A percentile compares a stretch with the other conserved stretches of the same genome.
phyloP scores from a whole-genome alignment of 1,284 basidiomycete species.

The Heterobasidion irregulare region DNA sequence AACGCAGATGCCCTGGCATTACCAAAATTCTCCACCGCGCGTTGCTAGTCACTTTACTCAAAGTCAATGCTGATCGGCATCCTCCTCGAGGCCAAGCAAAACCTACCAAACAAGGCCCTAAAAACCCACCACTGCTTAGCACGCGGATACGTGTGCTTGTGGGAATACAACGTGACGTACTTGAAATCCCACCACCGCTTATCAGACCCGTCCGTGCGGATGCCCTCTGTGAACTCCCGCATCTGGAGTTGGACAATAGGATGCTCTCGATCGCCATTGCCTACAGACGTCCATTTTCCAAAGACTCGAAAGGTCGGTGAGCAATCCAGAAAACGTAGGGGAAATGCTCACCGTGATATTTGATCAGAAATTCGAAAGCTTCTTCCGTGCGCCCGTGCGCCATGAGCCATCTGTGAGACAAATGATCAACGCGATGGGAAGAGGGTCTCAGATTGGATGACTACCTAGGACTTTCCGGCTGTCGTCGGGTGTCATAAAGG shows the following conservation, averaged over 20 bases:
- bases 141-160: constrained; percentile 3
- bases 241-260: constrained; percentile 28
- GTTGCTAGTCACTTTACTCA: background rate
- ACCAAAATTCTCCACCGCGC: constrained; percentile 4
- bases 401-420: constrained; percentile 14
- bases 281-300: background rate
- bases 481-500: background rate
- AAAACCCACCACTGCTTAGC: background rate
- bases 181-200: constrained; percentile 37
- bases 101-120: constrained; percentile 3
- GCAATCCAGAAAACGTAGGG: background rate
- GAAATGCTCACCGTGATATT: constrained; percentile 16
- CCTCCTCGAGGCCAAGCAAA: too few relatives aligned
- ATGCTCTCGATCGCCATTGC: constrained; percentile 15
- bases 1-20: background rate
- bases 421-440: background rate
- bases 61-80: background rate
- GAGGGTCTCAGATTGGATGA: background rate
- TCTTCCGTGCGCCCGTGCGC: constrained; percentile 18
- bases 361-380: constrained; percentile 17
- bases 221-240: constrained; percentile 34
- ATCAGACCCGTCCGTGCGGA: constrained; percentile 31
- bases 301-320: background rate
- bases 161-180: constrained; percentile 7
- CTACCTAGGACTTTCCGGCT: constrained; percentile 10